Conservation (phyloP, 176 grass and related monocot species). For the Eragrostis nindensis region DNA sequence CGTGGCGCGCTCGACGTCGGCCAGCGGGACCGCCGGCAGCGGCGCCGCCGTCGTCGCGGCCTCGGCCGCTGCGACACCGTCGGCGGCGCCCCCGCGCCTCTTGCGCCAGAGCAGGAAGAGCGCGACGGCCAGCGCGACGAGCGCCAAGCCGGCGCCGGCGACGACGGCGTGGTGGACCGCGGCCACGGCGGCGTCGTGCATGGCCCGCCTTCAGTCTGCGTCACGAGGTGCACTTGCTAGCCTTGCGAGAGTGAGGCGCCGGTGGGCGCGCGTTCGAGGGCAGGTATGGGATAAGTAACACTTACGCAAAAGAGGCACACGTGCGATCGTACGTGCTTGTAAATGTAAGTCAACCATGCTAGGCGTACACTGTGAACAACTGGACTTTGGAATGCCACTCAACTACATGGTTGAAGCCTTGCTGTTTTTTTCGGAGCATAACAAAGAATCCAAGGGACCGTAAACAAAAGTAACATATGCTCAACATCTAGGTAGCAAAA, state of each 20-base stretch:
- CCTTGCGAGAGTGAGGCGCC: not conserved
- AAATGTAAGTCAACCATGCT: constrained; percentile 30
- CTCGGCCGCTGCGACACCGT: not conserved
- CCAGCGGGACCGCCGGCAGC: constrained; percentile 43
- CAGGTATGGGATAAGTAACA: constrained; percentile 43
- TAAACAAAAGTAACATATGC: no score
- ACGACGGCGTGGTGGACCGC: constrained; percentile 44
- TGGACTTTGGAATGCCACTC: not conserved
- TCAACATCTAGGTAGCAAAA: no score
- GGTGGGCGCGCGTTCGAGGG: not conserved
- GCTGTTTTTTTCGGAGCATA: not conserved
- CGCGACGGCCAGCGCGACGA: constrained; percentile 41
- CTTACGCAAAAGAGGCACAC: constrained; percentile 16
- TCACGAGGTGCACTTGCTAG: not conserved
- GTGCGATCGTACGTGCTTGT: not conserved
- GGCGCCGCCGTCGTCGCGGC: not conserved
- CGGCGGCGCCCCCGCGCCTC: not conserved
- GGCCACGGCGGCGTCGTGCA: constrained; percentile 35
- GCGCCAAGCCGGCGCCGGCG: constrained; percentile 8
- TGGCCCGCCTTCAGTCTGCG: not conserved
- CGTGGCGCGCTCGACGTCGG: constrained; percentile 66
- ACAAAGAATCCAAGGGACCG: no score
- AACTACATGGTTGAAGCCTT: not conserved
- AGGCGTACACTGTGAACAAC: not conserved
- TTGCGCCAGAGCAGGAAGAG: constrained; percentile 58